These are phyloP conservation scores for Chaetomium strumarium DNA, from an alignment of 2,329 filamentous ascomycete species.

Conservation along the genomic window DNA sequence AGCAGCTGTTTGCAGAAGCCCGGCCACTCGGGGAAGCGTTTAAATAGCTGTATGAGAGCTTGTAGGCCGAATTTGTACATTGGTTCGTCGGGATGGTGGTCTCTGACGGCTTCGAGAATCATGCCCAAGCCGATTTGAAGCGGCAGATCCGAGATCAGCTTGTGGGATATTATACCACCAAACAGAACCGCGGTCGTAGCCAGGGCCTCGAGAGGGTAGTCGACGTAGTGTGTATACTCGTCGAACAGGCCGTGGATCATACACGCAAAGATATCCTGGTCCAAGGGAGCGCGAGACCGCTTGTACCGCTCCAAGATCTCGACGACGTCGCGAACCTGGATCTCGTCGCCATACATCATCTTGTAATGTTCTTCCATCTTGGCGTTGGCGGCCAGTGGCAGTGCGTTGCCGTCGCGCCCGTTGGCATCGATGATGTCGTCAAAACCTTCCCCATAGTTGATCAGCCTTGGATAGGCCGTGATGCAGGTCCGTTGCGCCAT, in stretches of 20 bases:
- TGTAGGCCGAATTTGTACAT: conserved; percentile 99
- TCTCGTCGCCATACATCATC: conserved; percentile 91
- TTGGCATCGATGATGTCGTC: conserved; percentile 89
- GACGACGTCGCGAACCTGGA: conserved; percentile 80
- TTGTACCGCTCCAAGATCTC: conserved; percentile 82
- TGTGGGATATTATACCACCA: conserved; percentile 91
- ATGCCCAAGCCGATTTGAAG: conserved; percentile 92
- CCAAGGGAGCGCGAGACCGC: conserved; percentile 70
- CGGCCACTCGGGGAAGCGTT: conserved; percentile 87
- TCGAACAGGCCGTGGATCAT: conserved; percentile 99
- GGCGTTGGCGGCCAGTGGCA: conserved; percentile 72
- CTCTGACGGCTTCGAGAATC: conserved; percentile 92
- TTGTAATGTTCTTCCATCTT: conserved; percentile 98
- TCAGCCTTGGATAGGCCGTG: conserved; percentile 84
- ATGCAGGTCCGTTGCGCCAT: conserved; percentile 81
- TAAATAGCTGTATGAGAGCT: conserved; percentile 81
- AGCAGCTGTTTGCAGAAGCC: conserved; percentile 83
- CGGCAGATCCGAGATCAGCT: conserved; percentile 81
- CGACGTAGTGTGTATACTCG: conserved; percentile 90
- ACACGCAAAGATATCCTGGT: conserved; percentile 94
- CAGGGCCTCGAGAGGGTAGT: conserved; percentile 92
- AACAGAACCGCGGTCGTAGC: conserved; percentile 95
- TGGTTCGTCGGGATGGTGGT: conserved; percentile 72
- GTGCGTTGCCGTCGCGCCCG: conserved; percentile 70
- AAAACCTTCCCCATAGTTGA: conserved; percentile 92